These are phyloP conservation scores for Microdochium paspali DNA, from an alignment of 2,329 filamentous ascomycete species.

Conservation along the genomic window DNA sequence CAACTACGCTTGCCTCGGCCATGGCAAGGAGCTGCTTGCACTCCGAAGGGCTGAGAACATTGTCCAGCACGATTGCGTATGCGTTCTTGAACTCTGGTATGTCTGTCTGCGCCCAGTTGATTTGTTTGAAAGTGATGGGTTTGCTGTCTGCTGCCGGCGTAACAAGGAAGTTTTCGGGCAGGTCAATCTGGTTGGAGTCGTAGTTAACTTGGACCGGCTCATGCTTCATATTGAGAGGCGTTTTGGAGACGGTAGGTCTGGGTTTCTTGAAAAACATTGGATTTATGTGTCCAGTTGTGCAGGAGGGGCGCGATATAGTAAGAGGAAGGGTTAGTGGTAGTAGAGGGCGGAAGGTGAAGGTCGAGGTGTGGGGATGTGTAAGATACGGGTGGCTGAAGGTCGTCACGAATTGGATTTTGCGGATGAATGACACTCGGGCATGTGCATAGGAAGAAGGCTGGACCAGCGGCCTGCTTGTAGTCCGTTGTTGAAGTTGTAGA, in stretches of 20 bases:
- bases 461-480: too few relatives aligned
- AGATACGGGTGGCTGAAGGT: too few relatives aligned
- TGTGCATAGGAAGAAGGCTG: too few relatives aligned
- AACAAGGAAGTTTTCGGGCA: constrained; percentile 37
- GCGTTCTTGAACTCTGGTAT: constrained; percentile 42
- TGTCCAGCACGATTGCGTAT: constrained; percentile 55
- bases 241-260: not conserved
- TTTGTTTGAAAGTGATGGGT: constrained; percentile 32
- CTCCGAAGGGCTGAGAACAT: constrained; percentile 53
- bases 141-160: constrained; percentile 27
- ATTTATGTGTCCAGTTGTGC: too few relatives aligned
- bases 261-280: not conserved
- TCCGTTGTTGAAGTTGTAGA: too few relatives aligned
- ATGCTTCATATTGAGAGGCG: constrained; percentile 7
- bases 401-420: too few relatives aligned
- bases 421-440: too few relatives aligned
- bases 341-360: too few relatives aligned
- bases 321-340: too few relatives aligned
- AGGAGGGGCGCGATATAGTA: too few relatives aligned
- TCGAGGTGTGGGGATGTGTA: too few relatives aligned
- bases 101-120: constrained; percentile 42
- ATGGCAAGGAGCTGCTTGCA: constrained; percentile 44
- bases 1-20: constrained; percentile 42
- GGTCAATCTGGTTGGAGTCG: constrained; percentile 22
- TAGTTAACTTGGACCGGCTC: constrained; percentile 19